Base-by-base conservation (phyloP, 1,139 yeast species). In the Diutina ranongensis region DNA sequence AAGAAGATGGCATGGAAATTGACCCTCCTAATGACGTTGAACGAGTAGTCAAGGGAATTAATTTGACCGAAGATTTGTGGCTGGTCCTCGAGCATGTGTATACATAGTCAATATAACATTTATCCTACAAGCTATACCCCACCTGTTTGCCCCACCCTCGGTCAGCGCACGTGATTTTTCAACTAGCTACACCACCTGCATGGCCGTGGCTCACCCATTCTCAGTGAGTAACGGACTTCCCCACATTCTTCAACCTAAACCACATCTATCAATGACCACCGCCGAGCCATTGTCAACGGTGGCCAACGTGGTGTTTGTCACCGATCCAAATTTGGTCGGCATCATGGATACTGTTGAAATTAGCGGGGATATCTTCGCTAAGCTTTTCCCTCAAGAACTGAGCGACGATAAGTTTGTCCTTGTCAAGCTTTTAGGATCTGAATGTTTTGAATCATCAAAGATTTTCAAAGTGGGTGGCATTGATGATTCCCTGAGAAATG, bases 391-490 rank as follows among this genome's bases (percentile, higher is more conserved):
- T 2, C 44, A 45, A 3, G 51, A 51, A 16, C 46, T 52, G n/a
- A 27, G 40, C 28, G 40, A 47, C 20, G 51, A 52, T 36, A 54
- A 54, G 35, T 67, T 51, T 49, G 62, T 67, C 1, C 54, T 64
- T 49, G 59, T 69, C 42, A 67, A 67, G 52, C 57, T 72, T 27
- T 50, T 72, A 32, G 80, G 79, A 0, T 75, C 78, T 0, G 71
- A 66, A 46, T 58, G 59, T 48, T 71, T 73, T 48, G 55, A 55
- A 13, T 57, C 58, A 9, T 66, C 59, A 53, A 61, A 61, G 47
- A 54, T 74, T 15, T 69, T 61, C 51, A 67, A 64, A 45, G 57
- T 74, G n/a, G 54, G 60, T 12, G 48, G 60, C 10, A 62, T 71
- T 15, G 58, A 61, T 42, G 55, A 57, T 19, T 49, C 61, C 44